phyloP scores from a whole-genome alignment of 495 filamentous ascomycete genomes.

The Glarea lozoyensis region DNA sequence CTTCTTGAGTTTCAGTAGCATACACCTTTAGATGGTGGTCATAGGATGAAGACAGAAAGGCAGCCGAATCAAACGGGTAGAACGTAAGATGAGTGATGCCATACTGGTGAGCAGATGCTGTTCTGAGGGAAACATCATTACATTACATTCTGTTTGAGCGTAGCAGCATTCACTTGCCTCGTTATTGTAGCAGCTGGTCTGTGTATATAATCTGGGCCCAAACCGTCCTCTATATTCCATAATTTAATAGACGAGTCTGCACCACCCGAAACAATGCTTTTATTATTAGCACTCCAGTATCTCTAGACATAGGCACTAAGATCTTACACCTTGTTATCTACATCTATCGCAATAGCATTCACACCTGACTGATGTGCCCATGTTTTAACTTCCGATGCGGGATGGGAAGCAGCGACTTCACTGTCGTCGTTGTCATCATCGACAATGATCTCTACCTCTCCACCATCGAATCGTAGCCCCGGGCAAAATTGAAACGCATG shows the following conservation, averaged over 20 bases:
- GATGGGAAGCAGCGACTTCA: neutral
- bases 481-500: conserved; percentile 52
- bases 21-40: conserved; percentile 79
- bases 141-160: too few species aligned
- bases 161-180: conserved; percentile 21
- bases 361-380: conserved; percentile 69
- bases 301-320: conserved; percentile 31
- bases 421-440: conserved; percentile 12
- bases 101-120: conserved; percentile 50
- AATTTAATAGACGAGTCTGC: conserved; percentile 68
- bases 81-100: conserved; percentile 80
- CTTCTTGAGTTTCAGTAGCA: conserved; percentile 49
- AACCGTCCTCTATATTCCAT: conserved; percentile 57
- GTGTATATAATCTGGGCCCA: conserved; percentile 27
- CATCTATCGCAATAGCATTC: conserved; percentile 67
- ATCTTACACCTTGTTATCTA: conserved; percentile 67
- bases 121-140: too few species aligned
- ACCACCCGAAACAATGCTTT: conserved; percentile 72
- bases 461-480: conserved; percentile 57
- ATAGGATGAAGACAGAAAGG: conserved; percentile 77
- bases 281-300: neutral
- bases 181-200: conserved; percentile 33
- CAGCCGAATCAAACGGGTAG: conserved; percentile 74
- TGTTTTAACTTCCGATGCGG: conserved; percentile 4
- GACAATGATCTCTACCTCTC: conserved; percentile 26